Conservation (phyloP, 2,329 filamentous ascomycete species). For the Huntiella moniliformis region DNA sequence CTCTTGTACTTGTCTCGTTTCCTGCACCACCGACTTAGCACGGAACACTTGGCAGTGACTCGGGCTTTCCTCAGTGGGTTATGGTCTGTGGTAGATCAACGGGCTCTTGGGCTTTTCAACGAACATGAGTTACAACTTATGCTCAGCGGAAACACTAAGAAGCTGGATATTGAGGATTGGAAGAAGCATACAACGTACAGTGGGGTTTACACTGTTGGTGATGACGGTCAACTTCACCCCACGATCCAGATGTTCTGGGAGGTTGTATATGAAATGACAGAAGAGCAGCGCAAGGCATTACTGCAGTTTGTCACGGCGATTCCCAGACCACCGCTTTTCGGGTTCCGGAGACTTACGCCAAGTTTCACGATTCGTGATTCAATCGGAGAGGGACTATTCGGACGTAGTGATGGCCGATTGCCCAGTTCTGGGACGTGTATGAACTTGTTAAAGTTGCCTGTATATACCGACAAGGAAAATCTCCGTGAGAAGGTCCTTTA, state of each 20-base stretch:
- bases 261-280: conserved; percentile 58
- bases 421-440: conserved; percentile 94
- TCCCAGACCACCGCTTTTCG: conserved; percentile 71
- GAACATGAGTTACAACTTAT: conserved; percentile 85
- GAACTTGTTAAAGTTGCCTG: conserved; percentile 80
- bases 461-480: conserved; percentile 46
- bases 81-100: conserved; percentile 70
- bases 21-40: conserved; percentile 66
- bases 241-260: conserved; percentile 82
- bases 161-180: conserved; percentile 76
- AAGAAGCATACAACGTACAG: conserved; percentile 71
- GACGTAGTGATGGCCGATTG: conserved; percentile 44
- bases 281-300: conserved; percentile 64
- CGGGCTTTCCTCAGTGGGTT: conserved; percentile 75
- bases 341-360: conserved; percentile 72
- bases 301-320: conserved; percentile 94
- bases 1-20: conserved; percentile 90
- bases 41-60: conserved; percentile 66
- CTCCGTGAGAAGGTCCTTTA: conserved; percentile 72
- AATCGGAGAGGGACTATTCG: conserved; percentile 14
- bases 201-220: conserved; percentile 75
- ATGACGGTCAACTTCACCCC: conserved; percentile 70
- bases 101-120: conserved; percentile 98
- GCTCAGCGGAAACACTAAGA: conserved; percentile 68
- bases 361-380: conserved; percentile 79